Base-by-base conservation (phyloP, 2,329 filamentous ascomycete genomes). In the Plectosphaerella plurivora region DNA sequence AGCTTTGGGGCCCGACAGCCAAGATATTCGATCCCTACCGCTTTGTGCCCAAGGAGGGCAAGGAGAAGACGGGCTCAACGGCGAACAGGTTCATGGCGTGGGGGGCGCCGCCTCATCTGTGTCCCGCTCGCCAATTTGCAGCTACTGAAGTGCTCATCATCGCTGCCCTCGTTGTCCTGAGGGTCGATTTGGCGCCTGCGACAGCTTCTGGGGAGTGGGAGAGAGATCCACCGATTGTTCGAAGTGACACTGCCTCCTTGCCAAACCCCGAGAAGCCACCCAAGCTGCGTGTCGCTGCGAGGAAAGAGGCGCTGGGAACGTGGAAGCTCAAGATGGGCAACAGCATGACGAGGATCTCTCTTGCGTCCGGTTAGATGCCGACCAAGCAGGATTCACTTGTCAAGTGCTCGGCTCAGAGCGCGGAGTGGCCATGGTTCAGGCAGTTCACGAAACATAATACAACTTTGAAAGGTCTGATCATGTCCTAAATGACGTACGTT, bases 91-190 rank as follows among this genome's bases (percentile, higher is more conserved):
- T 60, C 37, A 15, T 57, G 20, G 55, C 63, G 0, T 66, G 63
- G 63, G 64, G 64, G 0, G 54, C 63, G 15, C 54, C 64, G 2
- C 64, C 63, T 1, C 60, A 66, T 41, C 55, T 66, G 2, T 66
- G 63, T 5, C 64, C 64, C 8, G 63, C 62, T 0, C 50, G 64
- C 2, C 64, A 66, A 16, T 66, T 66, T 36, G 63, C 62, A 0
- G 20, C 62, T 0, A 62, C 63, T 0, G 63, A 65, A 49, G 59
- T 66, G 12, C 20, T 66, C 0, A 60, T 66, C 2, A 46, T 62
- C 0, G 49, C 59, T 0, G 62, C 14, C 24, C 46, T 59, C 28
- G 46, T 59, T 18, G 54, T 45, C 15, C 49, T 56, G 48, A 47
- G 53, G 15, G 50, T 9, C 28, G 28, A 33, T 3, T 33, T 33